Evolutionary conservation across 495 filamentous ascomycete genomes (phyloP).

Genomic region (Talaromyces proteolyticus): DNA sequence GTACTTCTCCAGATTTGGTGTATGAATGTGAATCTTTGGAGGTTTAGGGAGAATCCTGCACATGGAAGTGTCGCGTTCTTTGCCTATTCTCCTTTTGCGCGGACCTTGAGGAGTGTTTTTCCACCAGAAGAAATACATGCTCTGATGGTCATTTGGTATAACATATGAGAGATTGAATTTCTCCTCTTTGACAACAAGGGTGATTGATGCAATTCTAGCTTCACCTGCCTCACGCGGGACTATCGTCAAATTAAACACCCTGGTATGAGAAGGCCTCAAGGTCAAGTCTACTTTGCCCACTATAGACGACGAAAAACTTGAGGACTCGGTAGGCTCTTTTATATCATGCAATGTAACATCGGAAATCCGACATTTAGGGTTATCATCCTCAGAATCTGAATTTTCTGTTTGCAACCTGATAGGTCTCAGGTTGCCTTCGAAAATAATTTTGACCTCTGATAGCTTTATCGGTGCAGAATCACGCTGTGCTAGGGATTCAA

Average conservation of each 20-base stretch:
- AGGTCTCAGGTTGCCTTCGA: constrained; percentile 62
- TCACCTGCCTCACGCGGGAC: constrained; percentile 78
- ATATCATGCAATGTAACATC: constrained; percentile 29
- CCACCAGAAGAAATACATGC: constrained; percentile 51
- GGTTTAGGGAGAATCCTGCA: constrained; percentile 80
- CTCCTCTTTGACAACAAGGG: constrained; percentile 54
- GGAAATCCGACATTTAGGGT: constrained; percentile 18
- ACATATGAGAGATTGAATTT: constrained; percentile 64
- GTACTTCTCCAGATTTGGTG: constrained; percentile 52
- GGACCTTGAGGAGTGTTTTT: constrained; percentile 33
- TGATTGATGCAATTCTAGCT: constrained; percentile 58
- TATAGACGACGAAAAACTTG: constrained; percentile 29
- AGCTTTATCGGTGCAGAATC: constrained; percentile 60
- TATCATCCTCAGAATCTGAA: constrained; percentile 19
- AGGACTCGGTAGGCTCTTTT: constrained; percentile 19
- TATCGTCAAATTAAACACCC: constrained; percentile 64
- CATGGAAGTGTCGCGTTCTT: constrained; percentile 28
- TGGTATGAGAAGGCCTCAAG: constrained; percentile 60
- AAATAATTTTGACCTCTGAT: constrained; percentile 56
- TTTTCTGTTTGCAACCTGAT: constrained; percentile 38
- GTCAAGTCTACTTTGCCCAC: constrained; percentile 59
- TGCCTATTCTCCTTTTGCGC: constrained; percentile 29
- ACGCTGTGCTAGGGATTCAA: constrained; percentile 63
- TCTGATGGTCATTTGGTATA: constrained; percentile 41
- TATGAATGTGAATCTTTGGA: constrained; percentile 76